Evolutionary conservation across 1,284 basidiomycete genomes (phyloP).

Genomic region (Pseudozyma sp.): DNA sequence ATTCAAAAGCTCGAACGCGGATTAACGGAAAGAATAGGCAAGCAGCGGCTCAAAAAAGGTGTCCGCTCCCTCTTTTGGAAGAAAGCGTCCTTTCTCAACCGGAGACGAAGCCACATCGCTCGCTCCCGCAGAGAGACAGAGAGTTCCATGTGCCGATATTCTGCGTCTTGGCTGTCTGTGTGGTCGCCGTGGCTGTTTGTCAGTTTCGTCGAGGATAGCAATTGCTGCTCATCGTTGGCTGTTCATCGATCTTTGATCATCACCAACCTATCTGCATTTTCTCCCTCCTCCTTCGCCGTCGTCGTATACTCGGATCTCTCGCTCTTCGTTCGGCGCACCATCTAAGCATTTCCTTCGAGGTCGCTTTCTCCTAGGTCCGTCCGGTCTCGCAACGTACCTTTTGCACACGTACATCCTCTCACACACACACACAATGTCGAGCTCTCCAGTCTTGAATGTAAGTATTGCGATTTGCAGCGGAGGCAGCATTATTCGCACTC

Average conservation of each 20-base stretch:
- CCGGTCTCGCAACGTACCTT: constrained; percentile 13
- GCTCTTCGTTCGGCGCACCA: constrained; percentile 1
- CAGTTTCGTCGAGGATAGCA: neutral
- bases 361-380: constrained; percentile 14
- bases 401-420: constrained; percentile 11
- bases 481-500: no score
- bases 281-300: constrained; percentile 16
- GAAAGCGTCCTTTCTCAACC: constrained; percentile 5
- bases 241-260: neutral
- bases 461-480: constrained; percentile 12
- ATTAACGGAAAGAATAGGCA: constrained; percentile 21
- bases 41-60: constrained; percentile 1
- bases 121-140: neutral
- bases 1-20: constrained; percentile 1
- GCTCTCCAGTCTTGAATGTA: constrained; percentile 65
- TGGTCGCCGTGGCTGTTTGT: neutral
- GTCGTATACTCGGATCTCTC: neutral
- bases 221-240: neutral
- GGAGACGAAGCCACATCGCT: constrained; percentile 19
- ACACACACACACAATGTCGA: constrained; percentile 51
- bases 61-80: neutral
- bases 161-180: neutral
- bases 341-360: constrained; percentile 14
- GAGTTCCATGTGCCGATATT: constrained; percentile 34
- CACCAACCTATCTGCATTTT: neutral